Evolutionary conservation across 768 basidiomycete species (phyloP).

Genomic region (Termitomyces sp.): DNA sequence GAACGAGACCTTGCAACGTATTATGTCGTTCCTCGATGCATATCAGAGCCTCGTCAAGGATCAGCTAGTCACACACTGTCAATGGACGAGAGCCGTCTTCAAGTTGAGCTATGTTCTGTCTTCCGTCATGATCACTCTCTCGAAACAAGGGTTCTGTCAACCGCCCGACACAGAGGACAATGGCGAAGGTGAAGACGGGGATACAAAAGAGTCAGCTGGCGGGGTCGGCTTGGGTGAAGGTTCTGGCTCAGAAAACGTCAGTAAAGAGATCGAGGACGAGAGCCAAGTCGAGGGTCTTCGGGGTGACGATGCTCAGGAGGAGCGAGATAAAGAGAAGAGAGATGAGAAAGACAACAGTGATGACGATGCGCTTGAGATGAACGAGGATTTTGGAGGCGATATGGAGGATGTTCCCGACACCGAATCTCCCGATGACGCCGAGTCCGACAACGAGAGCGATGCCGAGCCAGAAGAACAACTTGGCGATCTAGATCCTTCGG

Average conservation of each 20-base stretch:
- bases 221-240: constrained; percentile 92
- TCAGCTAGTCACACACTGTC: constrained; percentile 49
- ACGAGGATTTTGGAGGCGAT: constrained; percentile 81
- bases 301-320: constrained; percentile 50
- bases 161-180: constrained; percentile 69
- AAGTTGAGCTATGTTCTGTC: constrained; percentile 80
- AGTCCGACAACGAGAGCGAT: constrained; percentile 49
- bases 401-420: constrained; percentile 79
- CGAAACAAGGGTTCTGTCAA: constrained; percentile 88
- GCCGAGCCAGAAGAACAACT: constrained; percentile 78
- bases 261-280: constrained; percentile 94
- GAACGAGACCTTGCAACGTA: constrained; percentile 30
- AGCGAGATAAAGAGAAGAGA: constrained; percentile 40
- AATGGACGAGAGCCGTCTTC: constrained; percentile 75
- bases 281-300: constrained; percentile 93
- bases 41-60: constrained; percentile 55
- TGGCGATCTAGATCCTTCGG: constrained; percentile 75
- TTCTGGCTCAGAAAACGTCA: constrained; percentile 78
- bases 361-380: constrained; percentile 86
- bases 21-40: constrained; percentile 71
- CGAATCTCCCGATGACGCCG: constrained; percentile 44
- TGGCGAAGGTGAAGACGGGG: constrained; percentile 42
- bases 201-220: constrained; percentile 44
- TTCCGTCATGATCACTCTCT: constrained; percentile 66
- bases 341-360: constrained; percentile 50